These are phyloP conservation scores for Pichia sp. DNA, from an alignment of 1,139 yeast genomes.

Conservation along the genomic window DNA sequence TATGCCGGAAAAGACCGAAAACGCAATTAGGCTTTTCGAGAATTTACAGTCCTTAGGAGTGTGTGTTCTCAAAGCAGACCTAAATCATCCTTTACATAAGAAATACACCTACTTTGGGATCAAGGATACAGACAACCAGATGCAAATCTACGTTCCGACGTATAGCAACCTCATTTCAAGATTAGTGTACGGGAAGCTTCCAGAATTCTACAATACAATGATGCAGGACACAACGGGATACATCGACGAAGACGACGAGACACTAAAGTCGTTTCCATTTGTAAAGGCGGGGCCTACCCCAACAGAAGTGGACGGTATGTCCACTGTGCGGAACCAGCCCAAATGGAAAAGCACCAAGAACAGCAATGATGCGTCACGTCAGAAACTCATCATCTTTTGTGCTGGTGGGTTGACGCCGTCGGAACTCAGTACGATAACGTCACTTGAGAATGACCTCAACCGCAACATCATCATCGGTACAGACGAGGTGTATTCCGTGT, in stretches of 20 bases:
- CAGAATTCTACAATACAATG: constrained; percentile 25
- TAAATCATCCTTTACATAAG: constrained; percentile 34
- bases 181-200: constrained; percentile 25
- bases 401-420: constrained; percentile 89
- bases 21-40: constrained; percentile 49
- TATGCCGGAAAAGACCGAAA: constrained; percentile 45
- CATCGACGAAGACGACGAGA: constrained; percentile 20
- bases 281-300: constrained; percentile 21
- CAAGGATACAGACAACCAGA: constrained; percentile 38
- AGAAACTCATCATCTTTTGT: constrained; percentile 60
- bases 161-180: constrained; percentile 26
- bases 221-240: constrained; percentile 18
- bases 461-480: constrained; percentile 83
- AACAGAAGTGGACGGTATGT: constrained; percentile 8
- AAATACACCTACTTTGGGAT: constrained; percentile 55
- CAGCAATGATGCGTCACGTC: constrained; percentile 21
- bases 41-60: constrained; percentile 49
- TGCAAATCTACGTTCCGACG: constrained; percentile 27
- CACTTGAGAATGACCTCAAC: constrained; percentile 55
- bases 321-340: constrained; percentile 27
- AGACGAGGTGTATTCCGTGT: constrained; percentile 69
- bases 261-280: constrained; percentile 30
- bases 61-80: constrained; percentile 51
- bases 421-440: constrained; percentile 75
- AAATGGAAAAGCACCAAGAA: constrained; percentile 29